A percentile compares a stretch with the other conserved stretches of the same genome.
phyloP scores from a whole-genome alignment of 305 asterid species.

The Fraxinus nigra region DNA sequence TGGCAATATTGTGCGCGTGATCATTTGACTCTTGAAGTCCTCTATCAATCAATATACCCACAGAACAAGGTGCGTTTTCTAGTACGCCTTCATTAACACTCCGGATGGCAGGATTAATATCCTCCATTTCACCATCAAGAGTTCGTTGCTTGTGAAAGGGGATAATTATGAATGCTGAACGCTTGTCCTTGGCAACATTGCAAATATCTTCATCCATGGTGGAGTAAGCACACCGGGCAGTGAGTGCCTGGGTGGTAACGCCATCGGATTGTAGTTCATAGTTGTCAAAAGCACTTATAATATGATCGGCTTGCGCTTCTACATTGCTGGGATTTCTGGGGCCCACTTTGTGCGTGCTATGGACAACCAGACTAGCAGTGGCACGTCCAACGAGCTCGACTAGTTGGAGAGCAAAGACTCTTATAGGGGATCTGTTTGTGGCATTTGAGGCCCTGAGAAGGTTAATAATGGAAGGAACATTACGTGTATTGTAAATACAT shows the following conservation, averaged over 20 bases:
- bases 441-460: slow-evolving; percentile 71
- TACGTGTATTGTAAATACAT: slow-evolving; percentile 58
- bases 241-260: slow-evolving; percentile 59
- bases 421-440: slow-evolving; percentile 48
- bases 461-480: slow-evolving; percentile 59
- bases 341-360: slow-evolving; percentile 53
- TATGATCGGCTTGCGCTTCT: slow-evolving; percentile 74
- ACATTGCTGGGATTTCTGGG: slow-evolving; percentile 57
- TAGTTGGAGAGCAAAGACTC: slow-evolving; percentile 70
- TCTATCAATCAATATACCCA: slow-evolving; percentile 66
- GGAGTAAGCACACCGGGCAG: slow-evolving; percentile 60
- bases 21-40: slow-evolving; percentile 42
- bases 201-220: slow-evolving; percentile 90
- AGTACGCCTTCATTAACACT: slow-evolving; percentile 72
- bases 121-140: slow-evolving; percentile 66
- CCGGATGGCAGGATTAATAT: slow-evolving; percentile 56
- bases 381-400: slow-evolving; percentile 91
- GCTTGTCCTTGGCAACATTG: slow-evolving; percentile 64
- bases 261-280: slow-evolving; percentile 77
- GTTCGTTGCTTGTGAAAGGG: slow-evolving; percentile 73
- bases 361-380: slow-evolving; percentile 64
- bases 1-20: slow-evolving; percentile 43
- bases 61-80: slow-evolving; percentile 76
- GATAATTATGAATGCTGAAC: slow-evolving; percentile 54
- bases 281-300: slow-evolving; percentile 68